Base-by-base conservation (phyloP, 768 basidiomycete genomes). In the Paxillus rubicundulus region DNA sequence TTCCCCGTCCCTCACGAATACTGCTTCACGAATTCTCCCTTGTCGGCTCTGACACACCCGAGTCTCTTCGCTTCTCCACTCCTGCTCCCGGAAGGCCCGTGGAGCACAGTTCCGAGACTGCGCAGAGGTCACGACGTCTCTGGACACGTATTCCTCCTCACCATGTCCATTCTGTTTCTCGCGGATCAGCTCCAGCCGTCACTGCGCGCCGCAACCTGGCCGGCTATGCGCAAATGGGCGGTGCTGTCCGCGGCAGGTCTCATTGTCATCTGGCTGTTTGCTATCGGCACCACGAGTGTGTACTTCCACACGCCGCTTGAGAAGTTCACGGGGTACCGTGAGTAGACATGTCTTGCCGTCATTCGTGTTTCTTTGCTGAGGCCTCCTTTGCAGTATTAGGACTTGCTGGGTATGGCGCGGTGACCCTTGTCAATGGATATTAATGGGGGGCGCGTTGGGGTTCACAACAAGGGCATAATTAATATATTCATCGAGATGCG, bases 271-370 rank as follows among this genome's bases (percentile, higher is more conserved):
- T 92, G 89, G 85, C 57, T 90, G 45, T 80, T 90, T 65, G 91
- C 91, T 58, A 71, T 77, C 9, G 81, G 80, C 53, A 89, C 89
- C 41, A 98, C 96, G 18, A 84, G 86, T 47, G 72, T 96, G 8
- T 98, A 92, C 68, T 98, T 96, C 75, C 96, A 98, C 65, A 78
- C 86, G 4, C 91, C 92, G 0, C 70, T 77, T 12, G 96, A 98
- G 74, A 98, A 98, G 72, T 54, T 91, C 32, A 84, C 86, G 2
- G 96, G 96, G 12, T 88, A 86, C 53, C 37, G 93, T 95, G 64
- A 65, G 90, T 83, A 4, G 28, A 38, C 17, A 14, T 27, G 32
- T 28, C 12, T 24, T 49, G 8, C 27, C n/a, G 7, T 5, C 13
- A 27, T 5, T 20, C 28, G 10, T 18, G n/a, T 9, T 24, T 30